A percentile compares a stretch with the other conserved stretches of the same genome.
Evolutionary conservation across 2,329 filamentous ascomycete species (phyloP).

Genomic region (Talaromyces islandicus): DNA sequence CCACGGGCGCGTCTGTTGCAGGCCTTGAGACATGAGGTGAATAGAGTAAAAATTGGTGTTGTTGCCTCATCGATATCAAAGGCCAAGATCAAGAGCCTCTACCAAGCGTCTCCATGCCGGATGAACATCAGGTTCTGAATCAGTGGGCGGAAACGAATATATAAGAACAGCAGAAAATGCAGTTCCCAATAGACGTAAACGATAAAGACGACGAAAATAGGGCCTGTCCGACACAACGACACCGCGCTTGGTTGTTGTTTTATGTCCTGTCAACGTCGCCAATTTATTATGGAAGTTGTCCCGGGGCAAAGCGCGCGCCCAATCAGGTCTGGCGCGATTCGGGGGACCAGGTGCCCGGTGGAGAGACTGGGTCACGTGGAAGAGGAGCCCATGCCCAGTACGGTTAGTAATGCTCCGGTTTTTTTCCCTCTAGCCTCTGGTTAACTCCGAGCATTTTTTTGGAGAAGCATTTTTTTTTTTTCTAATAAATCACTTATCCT

Average conservation of each 20-base stretch:
- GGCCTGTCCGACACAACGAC: not conserved
- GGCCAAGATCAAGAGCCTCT: not conserved
- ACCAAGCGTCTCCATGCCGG: slow-evolving; percentile 5
- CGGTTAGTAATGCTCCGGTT: slow-evolving; percentile 11
- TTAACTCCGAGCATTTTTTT: slow-evolving; percentile 5
- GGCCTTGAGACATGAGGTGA: slow-evolving; percentile 4
- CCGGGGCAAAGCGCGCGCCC: slow-evolving; percentile 4
- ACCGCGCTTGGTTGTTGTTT: not conserved
- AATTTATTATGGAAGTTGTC: not conserved
- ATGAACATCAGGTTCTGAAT: not conserved
- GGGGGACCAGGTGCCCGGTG: slow-evolving; percentile 8
- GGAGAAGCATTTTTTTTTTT: not conserved
- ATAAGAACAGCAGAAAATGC: not conserved
- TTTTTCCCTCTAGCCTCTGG: slow-evolving; percentile 15
- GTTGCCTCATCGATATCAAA: not conserved
- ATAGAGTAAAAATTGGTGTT: not conserved
- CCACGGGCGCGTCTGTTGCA: slow-evolving; percentile 14
- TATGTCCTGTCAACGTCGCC: not conserved
- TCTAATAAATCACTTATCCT: not conserved
- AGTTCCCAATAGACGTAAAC: not conserved
- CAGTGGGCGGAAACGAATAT: not conserved
- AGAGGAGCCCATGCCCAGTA: slow-evolving; percentile 9
- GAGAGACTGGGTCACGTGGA: slow-evolving; percentile 11
- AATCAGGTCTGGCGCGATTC: slow-evolving; percentile 10
- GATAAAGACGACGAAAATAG: not conserved